These are phyloP conservation scores for Scortechinia acanthostroma DNA, from an alignment of 2,329 filamentous ascomycete genomes.

Conservation along the genomic window DNA sequence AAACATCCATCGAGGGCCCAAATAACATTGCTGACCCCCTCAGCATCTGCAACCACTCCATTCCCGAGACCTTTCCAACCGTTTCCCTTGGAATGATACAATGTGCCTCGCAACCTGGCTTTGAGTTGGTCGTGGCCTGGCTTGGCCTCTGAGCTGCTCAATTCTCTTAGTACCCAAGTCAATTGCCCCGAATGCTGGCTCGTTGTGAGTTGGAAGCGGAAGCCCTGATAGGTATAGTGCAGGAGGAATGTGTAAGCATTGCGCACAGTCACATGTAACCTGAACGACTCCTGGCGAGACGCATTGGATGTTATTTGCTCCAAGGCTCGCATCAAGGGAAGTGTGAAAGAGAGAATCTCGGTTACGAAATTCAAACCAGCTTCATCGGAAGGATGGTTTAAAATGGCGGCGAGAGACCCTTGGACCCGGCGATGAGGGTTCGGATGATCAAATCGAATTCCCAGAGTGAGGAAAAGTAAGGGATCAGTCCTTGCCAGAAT, in stretches of 20 bases:
- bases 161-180: not conserved
- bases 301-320: conserved; percentile 19
- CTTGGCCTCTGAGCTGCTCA: not conserved
- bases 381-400: conserved; percentile 19
- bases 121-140: conserved; percentile 10
- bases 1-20: conserved; percentile 18
- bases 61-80: conserved; percentile 27
- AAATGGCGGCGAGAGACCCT: conserved; percentile 21
- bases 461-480: conserved; percentile 18
- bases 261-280: not conserved
- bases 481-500: not conserved
- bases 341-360: conserved; percentile 20
- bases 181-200: not conserved
- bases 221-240: not conserved
- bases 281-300: conserved; percentile 7
- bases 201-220: not conserved
- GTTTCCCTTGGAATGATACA: conserved; percentile 23
- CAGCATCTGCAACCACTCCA: conserved; percentile 20
- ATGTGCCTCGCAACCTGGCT: conserved; percentile 14
- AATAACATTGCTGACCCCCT: conserved; percentile 20
- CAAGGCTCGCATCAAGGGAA: conserved; percentile 23
- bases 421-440: conserved; percentile 29
- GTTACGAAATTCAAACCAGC: conserved; percentile 9
- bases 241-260: not conserved
- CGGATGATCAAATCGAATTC: conserved; percentile 19